Evolutionary conservation across 805 yeast genomes (phyloP).

Genomic region (Candida saitoana): DNA sequence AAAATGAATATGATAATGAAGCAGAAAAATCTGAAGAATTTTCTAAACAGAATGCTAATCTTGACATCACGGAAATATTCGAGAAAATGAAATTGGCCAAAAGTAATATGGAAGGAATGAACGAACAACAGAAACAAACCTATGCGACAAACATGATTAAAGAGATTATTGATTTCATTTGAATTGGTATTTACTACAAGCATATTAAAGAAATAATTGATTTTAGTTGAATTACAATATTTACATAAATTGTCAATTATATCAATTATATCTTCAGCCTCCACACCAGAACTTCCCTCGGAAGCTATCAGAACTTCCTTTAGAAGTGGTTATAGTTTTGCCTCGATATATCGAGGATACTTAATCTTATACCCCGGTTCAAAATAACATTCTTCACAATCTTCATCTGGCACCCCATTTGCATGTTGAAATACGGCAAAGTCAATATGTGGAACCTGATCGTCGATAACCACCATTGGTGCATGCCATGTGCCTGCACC

Average conservation of each 20-base stretch:
- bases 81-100: slow-evolving; percentile 34
- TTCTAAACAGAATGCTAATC: slow-evolving; percentile 3
- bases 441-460: slow-evolving; percentile 49
- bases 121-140: slow-evolving; percentile 23
- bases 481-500: slow-evolving; percentile 92
- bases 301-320: too few species aligned
- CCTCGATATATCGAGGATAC: slow-evolving; percentile 14
- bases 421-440: slow-evolving; percentile 89
- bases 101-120: slow-evolving; percentile 20
- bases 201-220: too few species aligned
- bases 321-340: slow-evolving; percentile 12
- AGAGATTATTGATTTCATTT: slow-evolving; percentile 38
- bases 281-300: too few species aligned
- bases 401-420: slow-evolving; percentile 72
- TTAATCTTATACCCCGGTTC: slow-evolving; percentile 50
- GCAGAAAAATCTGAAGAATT: not conserved
- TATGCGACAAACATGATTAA: slow-evolving; percentile 34
- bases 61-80: slow-evolving; percentile 30
- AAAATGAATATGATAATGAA: slow-evolving; percentile 2
- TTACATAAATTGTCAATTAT: too few species aligned
- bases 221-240: too few species aligned
- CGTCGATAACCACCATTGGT: slow-evolving; percentile 84
- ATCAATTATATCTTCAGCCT: too few species aligned
- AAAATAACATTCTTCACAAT: slow-evolving; percentile 75
- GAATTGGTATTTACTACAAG: too few species aligned